These are phyloP conservation scores for Arthrinium puccinioides DNA, from an alignment of 2,329 filamentous ascomycete genomes.

Conservation along the genomic window DNA sequence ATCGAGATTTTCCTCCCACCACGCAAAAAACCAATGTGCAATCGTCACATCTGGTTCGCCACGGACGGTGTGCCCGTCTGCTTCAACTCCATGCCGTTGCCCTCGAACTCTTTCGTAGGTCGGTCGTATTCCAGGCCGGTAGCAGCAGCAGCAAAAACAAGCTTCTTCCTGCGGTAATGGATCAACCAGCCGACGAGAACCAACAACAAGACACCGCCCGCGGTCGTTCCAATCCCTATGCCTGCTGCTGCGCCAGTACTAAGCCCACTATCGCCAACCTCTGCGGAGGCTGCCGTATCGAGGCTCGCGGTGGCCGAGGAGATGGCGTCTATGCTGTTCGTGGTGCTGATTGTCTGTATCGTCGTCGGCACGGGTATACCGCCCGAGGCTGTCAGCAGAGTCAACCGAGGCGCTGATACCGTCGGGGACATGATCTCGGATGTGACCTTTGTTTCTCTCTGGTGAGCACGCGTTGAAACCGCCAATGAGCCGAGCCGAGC, in stretches of 20 bases:
- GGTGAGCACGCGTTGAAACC: too few species aligned
- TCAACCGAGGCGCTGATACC: neutral
- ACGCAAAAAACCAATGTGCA: too few species aligned
- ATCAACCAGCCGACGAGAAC: slow-evolving; percentile 3
- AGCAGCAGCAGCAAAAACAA: too few species aligned
- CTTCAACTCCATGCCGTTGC: too few species aligned
- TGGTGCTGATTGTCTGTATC: neutral
- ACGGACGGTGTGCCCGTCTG: too few species aligned
- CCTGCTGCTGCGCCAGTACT: slow-evolving; percentile 4
- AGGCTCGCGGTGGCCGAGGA: neutral
- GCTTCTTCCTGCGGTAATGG: slow-evolving; percentile 1
- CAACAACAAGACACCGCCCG: slow-evolving; percentile 4
- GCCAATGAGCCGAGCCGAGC: too few species aligned
- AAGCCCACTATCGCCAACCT: neutral
- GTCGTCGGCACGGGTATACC: neutral
- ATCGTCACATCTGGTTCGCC: too few species aligned
- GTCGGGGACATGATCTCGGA: slow-evolving; percentile 1
- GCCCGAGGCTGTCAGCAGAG: neutral
- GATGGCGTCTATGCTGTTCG: neutral
- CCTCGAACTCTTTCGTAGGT: neutral
- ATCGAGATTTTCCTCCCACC: too few species aligned
- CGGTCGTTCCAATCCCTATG: slow-evolving; percentile 5
- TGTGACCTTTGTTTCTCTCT: neutral
- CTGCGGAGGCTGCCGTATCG: neutral
- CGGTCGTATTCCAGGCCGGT: slow-evolving; percentile 1